Base-by-base conservation (phyloP, 345 rosid species). In the Leavenworthia alabamica region DNA sequence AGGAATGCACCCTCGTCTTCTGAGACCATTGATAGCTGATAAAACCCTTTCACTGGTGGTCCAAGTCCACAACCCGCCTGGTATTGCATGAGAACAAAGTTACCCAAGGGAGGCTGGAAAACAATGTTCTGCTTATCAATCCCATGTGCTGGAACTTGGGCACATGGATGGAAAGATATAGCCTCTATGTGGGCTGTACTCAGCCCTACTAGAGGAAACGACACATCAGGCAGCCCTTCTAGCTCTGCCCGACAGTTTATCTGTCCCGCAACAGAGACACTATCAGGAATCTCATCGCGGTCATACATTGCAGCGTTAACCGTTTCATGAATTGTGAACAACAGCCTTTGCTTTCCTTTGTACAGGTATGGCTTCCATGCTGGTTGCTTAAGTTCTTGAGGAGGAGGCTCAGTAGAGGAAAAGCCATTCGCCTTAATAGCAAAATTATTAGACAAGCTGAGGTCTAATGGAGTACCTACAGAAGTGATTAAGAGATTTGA, bases 1-100 rank as follows among this genome's bases (percentile, higher is more conserved):
- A 93, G 80, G 69, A 93, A 89, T 29, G 99, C 99, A 56, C 97
- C 97, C 76, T 93, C 91, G 57, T 89, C 91, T 73, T 93, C 99
- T 40, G 88, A 89, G 43, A 93, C 91, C 99, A 93, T 89, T 15
- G 99, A 93, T 54, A 93, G 75, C 67, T 93, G 99, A 75, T 93
- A 93, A 60, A 93, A 93, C 40, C 87, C 97, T 68, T 83, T 84
- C 56, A 93, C 61, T n/a, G 94, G 97, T 58, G 97, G 94, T 70
- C 93, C 82, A 60, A 85, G 75, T 31, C 78, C 62, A 62, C 91
- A 89, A 49, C 58, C 63, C 35, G 94, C 97, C 67, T 83, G 94
- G 79, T 93, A 93, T 24, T 67, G 86, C 79, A 82, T 81, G 75
- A 93, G 82, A 71, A 86, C 83, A 73, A 89, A 89, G 77, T 82